Evolutionary conservation across 2,329 filamentous ascomycete genomes (phyloP).

Genomic region (Ambrosiella xylebori): DNA sequence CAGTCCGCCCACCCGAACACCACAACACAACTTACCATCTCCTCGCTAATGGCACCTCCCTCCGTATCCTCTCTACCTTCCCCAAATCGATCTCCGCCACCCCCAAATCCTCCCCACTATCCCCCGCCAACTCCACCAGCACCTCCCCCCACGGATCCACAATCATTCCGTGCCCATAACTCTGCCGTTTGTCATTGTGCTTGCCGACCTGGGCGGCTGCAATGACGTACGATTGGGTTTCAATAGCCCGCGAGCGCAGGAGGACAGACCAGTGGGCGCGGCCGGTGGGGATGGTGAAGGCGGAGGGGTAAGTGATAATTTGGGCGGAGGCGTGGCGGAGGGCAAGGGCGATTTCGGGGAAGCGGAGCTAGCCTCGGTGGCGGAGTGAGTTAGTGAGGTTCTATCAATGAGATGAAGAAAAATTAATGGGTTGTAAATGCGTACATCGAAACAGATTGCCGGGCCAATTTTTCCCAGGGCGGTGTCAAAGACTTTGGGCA

Average conservation of each 20-base stretch:
- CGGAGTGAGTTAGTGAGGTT: not conserved
- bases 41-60: conserved; percentile 34
- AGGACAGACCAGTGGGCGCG: conserved; percentile 72
- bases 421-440: not conserved
- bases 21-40: conserved; percentile 27
- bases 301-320: conserved; percentile 70
- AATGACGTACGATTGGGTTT: conserved; percentile 74
- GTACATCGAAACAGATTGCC: conserved; percentile 76
- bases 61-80: conserved; percentile 30
- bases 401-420: not conserved
- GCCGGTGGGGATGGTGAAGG: conserved; percentile 78
- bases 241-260: conserved; percentile 65
- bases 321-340: conserved; percentile 39
- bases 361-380: conserved; percentile 2
- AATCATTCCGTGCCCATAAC: conserved; percentile 75
- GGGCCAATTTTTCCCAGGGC: conserved; percentile 58
- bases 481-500: conserved; percentile 50
- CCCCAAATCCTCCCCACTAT: conserved; percentile 27
- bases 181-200: conserved; percentile 57
- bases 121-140: not conserved
- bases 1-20: not conserved
- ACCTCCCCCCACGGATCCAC: conserved; percentile 77
- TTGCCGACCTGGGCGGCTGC: conserved; percentile 64
- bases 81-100: conserved; percentile 37
- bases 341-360: conserved; percentile 7